These are phyloP conservation scores for Pogostemon cablin DNA, from an alignment of 257 asterid species.

Conservation along the genomic window DNA sequence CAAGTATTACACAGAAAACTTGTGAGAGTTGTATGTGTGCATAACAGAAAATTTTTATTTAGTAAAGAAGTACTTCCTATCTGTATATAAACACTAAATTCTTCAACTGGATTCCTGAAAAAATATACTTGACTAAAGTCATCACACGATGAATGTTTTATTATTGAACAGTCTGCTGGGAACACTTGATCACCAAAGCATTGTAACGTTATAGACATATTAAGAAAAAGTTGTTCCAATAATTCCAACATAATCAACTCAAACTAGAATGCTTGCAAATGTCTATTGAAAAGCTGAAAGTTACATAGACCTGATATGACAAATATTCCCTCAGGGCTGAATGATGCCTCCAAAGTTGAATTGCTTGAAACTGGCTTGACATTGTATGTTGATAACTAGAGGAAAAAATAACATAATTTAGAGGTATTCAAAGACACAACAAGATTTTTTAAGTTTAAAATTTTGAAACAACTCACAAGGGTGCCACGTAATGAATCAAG, in stretches of 20 bases:
- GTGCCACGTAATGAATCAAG: slow-evolving; percentile 92
- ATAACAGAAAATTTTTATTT: neutral
- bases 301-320: slow-evolving; percentile 78
- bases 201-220: slow-evolving; percentile 13
- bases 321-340: slow-evolving; percentile 94
- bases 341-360: slow-evolving; percentile 93
- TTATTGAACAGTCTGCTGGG: neutral
- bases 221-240: neutral
- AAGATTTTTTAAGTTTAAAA: slow-evolving; percentile 1
- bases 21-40: neutral
- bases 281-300: slow-evolving; percentile 2
- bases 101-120: slow-evolving; percentile 17
- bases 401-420: slow-evolving; percentile 25
- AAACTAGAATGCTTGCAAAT: slow-evolving; percentile 11
- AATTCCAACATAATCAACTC: slow-evolving; percentile 12
- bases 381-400: slow-evolving; percentile 69
- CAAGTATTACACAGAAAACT: neutral
- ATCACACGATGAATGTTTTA: neutral
- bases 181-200: slow-evolving; percentile 1
- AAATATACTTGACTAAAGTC: neutral
- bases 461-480: slow-evolving; percentile 57
- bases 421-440: slow-evolving; percentile 21
- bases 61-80: no score
- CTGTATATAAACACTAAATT: neutral
- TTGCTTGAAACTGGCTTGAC: slow-evolving; percentile 81